phyloP scores from a whole-genome alignment of 768 basidiomycete genomes.

The Suillus sp. region DNA sequence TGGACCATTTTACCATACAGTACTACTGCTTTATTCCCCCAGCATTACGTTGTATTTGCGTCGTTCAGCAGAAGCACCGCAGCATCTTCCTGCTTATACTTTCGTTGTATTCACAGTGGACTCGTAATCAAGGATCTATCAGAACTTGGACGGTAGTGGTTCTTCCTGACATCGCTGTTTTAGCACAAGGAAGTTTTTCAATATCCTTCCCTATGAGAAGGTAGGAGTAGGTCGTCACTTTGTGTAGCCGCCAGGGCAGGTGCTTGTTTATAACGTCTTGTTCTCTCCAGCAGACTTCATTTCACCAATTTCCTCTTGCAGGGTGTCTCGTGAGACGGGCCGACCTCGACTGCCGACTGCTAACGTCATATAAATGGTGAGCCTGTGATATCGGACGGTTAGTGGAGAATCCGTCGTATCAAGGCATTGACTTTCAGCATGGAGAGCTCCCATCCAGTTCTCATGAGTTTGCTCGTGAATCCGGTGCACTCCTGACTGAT shows the following conservation, averaged over 20 bases:
- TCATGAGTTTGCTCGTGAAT: not conserved
- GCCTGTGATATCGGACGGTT: not conserved
- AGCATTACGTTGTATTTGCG: constrained; percentile 20
- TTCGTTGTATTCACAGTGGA: constrained; percentile 18
- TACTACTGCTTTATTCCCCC: constrained; percentile 30
- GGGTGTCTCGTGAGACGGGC: constrained; percentile 5
- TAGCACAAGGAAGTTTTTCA: not conserved
- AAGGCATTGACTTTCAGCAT: not conserved
- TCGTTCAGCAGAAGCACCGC: constrained; percentile 3
- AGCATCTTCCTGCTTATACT: constrained; percentile 10
- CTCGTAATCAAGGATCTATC: constrained; percentile 17
- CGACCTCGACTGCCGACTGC: not conserved
- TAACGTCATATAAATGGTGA: not conserved
- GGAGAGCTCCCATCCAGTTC: not conserved
- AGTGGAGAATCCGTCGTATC: not conserved
- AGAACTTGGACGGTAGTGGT: constrained; percentile 11
- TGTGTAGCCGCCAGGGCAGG: not conserved
- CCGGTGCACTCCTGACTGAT: not conserved
- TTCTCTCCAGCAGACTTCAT: not conserved
- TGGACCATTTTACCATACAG: constrained; percentile 33
- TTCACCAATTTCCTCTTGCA: not conserved
- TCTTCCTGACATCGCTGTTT: not conserved
- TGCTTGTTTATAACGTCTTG: not conserved
- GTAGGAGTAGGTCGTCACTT: not conserved
- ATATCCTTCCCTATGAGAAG: not conserved